Evolutionary conservation across 495 filamentous ascomycete species (phyloP).

Genomic region (Bombardia bombarda): DNA sequence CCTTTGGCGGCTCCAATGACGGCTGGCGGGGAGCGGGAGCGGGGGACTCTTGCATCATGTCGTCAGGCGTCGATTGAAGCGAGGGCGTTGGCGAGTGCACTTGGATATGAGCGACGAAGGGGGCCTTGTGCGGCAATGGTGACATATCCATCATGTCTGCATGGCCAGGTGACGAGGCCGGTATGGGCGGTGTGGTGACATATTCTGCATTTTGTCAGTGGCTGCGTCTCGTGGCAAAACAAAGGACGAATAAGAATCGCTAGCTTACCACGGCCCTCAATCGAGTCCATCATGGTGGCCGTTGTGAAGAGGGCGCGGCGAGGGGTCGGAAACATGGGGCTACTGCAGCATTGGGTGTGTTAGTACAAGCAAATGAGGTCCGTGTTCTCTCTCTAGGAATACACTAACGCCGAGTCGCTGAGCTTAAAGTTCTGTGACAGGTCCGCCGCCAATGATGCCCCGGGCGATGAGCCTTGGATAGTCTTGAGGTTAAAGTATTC

Average conservation of each 20-base stretch:
- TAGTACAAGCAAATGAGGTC: slow-evolving; percentile 9
- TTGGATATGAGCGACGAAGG: slow-evolving; percentile 55
- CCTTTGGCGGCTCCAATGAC: slow-evolving; percentile 45
- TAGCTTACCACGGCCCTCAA: slow-evolving; percentile 64
- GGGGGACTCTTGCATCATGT: slow-evolving; percentile 43
- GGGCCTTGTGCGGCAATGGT: slow-evolving; percentile 81
- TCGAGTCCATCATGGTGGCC: slow-evolving; percentile 53
- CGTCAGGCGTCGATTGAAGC: slow-evolving; percentile 33
- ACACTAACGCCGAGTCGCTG: slow-evolving; percentile 69
- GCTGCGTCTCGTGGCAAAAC: slow-evolving; percentile 15
- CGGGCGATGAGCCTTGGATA: slow-evolving; percentile 79
- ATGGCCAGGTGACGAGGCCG: slow-evolving; percentile 63
- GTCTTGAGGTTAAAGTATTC: slow-evolving; percentile 77
- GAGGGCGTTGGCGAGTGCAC: slow-evolving; percentile 60
- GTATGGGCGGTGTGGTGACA: slow-evolving; percentile 76
- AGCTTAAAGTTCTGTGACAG: slow-evolving; percentile 95
- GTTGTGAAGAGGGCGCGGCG: slow-evolving; percentile 88
- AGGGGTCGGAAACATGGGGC: slow-evolving; percentile 85
- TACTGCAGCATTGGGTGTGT: slow-evolving; percentile 33
- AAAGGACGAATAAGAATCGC: slow-evolving; percentile 38
- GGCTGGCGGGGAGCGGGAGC: slow-evolving; percentile 26
- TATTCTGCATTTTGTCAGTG: slow-evolving; percentile 44
- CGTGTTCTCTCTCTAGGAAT: background rate
- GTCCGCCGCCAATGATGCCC: slow-evolving; percentile 82
- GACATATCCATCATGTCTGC: slow-evolving; percentile 90